Evolutionary conservation across 1,284 basidiomycete species (phyloP).

Genomic region (Golubevia pallescens): DNA sequence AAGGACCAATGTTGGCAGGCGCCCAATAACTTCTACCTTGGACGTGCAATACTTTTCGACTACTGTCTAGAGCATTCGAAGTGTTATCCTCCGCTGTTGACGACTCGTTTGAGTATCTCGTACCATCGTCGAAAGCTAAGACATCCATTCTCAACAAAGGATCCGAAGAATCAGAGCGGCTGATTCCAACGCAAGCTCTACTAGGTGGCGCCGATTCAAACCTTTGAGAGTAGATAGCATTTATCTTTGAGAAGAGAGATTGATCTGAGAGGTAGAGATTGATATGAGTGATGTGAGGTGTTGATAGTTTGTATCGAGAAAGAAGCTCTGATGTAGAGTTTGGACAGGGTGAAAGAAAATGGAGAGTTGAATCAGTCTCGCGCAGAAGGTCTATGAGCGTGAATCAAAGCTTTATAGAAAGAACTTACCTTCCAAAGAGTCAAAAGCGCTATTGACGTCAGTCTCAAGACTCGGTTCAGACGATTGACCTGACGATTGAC

Average conservation of each 20-base stretch:
- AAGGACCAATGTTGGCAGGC: conserved; percentile 60
- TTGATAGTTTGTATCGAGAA: conserved; percentile 1
- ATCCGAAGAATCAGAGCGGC: background rate
- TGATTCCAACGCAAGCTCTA: conserved; percentile 46
- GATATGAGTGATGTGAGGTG: conserved; percentile 75
- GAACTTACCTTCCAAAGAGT: background rate
- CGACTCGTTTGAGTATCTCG: background rate
- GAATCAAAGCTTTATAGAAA: conserved; percentile 1
- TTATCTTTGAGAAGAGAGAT: conserved; percentile 29
- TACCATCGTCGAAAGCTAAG: conserved; percentile 14
- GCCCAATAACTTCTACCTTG: conserved; percentile 60
- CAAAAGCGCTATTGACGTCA: background rate
- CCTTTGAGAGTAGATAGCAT: conserved; percentile 31
- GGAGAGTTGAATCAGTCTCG: too few species aligned
- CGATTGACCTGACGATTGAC: background rate
- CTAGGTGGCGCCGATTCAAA: conserved; percentile 55
- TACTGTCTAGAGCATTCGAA: background rate
- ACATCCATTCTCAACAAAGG: conserved; percentile 5
- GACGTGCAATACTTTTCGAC: conserved; percentile 42
- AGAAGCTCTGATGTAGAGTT: background rate
- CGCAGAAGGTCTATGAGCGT: conserved; percentile 5
- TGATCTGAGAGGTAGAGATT: conserved; percentile 77
- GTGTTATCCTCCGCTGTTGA: background rate
- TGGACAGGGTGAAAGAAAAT: too few species aligned
- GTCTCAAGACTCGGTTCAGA: background rate